These are phyloP conservation scores for Isoetes taiwanensis DNA, from an alignment of 75 land plant species.

Conservation along the genomic window DNA sequence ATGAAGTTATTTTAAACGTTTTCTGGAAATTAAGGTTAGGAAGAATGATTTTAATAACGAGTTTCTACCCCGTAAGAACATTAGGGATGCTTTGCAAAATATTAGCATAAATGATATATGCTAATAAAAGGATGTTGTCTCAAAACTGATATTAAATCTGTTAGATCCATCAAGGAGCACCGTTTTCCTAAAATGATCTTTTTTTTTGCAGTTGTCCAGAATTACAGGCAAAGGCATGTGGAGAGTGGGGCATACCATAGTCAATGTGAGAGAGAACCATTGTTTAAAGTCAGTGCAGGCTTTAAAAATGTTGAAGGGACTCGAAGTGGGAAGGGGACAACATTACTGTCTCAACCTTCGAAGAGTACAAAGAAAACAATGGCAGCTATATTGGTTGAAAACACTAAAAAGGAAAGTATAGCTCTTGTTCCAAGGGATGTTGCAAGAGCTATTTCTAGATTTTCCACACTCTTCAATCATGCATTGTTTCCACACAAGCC, in stretches of 20 bases:
- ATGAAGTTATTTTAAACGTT: too few species aligned
- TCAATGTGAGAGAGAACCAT: constrained; percentile 36
- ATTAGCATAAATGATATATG: too few species aligned
- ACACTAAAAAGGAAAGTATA: constrained; percentile 57
- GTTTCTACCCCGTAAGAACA: too few species aligned
- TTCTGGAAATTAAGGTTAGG: too few species aligned
- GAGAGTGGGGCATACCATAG: constrained; percentile 18
- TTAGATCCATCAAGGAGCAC: too few species aligned
- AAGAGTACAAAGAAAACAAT: constrained; percentile 45
- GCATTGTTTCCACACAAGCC: constrained; percentile 84
- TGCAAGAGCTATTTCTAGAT: constrained; percentile 42
- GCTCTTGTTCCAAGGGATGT: constrained; percentile 63
- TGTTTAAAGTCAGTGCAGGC: constrained; percentile 44
- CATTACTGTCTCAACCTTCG: background rate
- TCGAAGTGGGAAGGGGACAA: background rate
- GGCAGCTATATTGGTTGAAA: constrained; percentile 80
- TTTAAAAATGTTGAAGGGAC: background rate
- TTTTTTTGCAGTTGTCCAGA: constrained; percentile 40
- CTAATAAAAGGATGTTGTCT: too few species aligned
- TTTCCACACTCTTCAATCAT: constrained; percentile 50
- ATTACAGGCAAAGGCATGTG: constrained; percentile 31
- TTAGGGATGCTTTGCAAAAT: too few species aligned
- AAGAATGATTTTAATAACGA: too few species aligned
- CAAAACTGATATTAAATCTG: too few species aligned
- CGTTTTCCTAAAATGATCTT: too few species aligned